Percentiles rank a stretch among this genome's conserved stretches.
phyloP scores from a whole-genome alignment of 2,329 filamentous ascomycete species.

The Aspergillus sp. region DNA sequence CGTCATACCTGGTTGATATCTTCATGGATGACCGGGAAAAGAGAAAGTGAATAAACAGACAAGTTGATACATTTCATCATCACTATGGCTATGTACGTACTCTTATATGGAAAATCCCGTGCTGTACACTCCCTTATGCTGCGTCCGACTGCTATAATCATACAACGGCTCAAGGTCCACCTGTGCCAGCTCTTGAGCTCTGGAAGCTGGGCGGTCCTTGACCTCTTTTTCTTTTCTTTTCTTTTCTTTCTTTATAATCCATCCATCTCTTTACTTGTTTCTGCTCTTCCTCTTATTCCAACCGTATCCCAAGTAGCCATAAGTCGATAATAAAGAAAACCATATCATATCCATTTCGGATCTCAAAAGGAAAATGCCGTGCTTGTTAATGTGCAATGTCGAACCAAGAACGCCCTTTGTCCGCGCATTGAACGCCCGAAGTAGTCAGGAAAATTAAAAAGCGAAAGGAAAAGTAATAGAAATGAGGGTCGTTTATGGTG shows the following conservation, averaged over 20 bases:
- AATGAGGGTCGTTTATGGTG: neutral
- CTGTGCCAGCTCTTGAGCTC: neutral
- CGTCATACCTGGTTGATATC: neutral
- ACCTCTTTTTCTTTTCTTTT: neutral
- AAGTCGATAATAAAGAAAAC: conserved; percentile 7
- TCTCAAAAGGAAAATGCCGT: conserved; percentile 6
- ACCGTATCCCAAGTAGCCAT: conserved; percentile 15
- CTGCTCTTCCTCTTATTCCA: conserved; percentile 3
- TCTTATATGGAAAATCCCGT: neutral
- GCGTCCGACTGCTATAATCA: neutral
- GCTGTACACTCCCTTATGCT: neutral
- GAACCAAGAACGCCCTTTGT: conserved; percentile 1
- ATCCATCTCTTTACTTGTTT: too few relatives aligned
- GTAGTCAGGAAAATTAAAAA: neutral
- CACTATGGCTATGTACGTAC: conserved; percentile 1
- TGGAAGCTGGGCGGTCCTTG: neutral
- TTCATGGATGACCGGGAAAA: neutral
- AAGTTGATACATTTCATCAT: neutral
- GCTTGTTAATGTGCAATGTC: conserved; percentile 8
- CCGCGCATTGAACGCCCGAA: neutral
- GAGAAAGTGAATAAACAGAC: neutral
- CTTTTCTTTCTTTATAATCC: neutral
- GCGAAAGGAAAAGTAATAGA: neutral
- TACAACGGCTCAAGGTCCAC: neutral
- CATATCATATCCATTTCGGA: conserved; percentile 2